Conservation (phyloP, 208 protist species). For the Crithidia sp. region DNA sequence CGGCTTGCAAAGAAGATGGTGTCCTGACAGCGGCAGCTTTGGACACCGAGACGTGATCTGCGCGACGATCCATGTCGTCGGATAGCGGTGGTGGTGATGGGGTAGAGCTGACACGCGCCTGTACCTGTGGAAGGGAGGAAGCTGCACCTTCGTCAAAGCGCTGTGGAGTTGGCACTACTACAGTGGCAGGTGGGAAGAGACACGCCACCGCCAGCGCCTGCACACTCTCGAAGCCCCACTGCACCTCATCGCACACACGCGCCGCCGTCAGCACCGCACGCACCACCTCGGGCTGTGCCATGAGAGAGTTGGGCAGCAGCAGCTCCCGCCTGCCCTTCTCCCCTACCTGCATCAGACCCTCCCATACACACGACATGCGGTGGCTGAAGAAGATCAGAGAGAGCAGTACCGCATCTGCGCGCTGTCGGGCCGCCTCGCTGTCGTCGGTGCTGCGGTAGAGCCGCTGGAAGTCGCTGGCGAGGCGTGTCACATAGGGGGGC, state of each 20-base stretch:
- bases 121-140: not conserved
- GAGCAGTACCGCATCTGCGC: constrained; percentile 23
- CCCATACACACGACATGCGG: constrained; percentile 23
- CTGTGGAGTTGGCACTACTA: not conserved
- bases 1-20: no score
- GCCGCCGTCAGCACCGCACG: constrained; percentile 5
- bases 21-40: no score
- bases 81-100: no score
- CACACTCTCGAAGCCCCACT: constrained; percentile 12
- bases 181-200: constrained; percentile 3
- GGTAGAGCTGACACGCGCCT: no score
- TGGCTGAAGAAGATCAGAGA: constrained; percentile 21
- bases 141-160: not conserved
- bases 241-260: constrained; percentile 13
- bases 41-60: no score
- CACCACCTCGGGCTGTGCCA: constrained; percentile 10
- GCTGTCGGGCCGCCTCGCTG: constrained; percentile 15
- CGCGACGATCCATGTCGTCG: no score
- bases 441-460: constrained; percentile 26
- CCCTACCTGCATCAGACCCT: constrained; percentile 8
- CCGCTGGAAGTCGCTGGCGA: constrained; percentile 24
- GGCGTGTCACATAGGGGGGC: constrained; percentile 25
- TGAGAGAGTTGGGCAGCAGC: constrained; percentile 17
- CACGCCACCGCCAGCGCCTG: constrained; percentile 22
- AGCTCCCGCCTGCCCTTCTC: constrained; percentile 17